Evolutionary conservation across 2,329 filamentous ascomycete genomes (phyloP).

Genomic region (Byssochlamys sp.): DNA sequence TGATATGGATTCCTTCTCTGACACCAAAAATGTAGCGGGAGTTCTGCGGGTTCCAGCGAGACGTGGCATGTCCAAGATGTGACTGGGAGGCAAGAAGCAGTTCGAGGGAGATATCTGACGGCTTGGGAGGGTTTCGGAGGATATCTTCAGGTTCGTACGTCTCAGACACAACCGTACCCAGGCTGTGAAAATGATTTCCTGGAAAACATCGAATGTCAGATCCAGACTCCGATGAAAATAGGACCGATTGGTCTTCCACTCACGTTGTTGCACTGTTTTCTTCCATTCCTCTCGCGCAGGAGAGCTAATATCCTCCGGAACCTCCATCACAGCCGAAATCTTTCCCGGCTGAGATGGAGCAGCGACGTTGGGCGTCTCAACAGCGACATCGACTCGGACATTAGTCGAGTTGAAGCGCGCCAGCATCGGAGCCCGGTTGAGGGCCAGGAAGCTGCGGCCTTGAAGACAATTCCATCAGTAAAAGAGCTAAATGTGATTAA

Average conservation of each 20-base stretch:
- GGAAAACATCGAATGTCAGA: not conserved
- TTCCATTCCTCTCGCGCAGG: conserved; percentile 8
- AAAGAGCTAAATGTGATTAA: conserved; percentile 3
- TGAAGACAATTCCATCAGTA: conserved; percentile 7
- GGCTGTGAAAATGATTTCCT: conserved; percentile 23
- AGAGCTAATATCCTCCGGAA: conserved; percentile 2
- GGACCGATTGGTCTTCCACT: conserved; percentile 5
- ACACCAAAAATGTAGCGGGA: conserved; percentile 89
- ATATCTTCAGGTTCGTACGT: conserved; percentile 25
- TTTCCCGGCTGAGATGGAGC: conserved; percentile 6
- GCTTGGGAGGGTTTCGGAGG: conserved; percentile 60
- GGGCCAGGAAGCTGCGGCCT: conserved; percentile 30
- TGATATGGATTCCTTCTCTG: conserved; percentile 80
- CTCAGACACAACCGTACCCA: conserved; percentile 20
- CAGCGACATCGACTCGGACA: conserved; percentile 16
- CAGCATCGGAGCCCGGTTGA: conserved; percentile 22
- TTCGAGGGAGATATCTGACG: conserved; percentile 78
- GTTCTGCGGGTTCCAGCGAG: conserved; percentile 90
- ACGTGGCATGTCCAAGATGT: conserved; percentile 82
- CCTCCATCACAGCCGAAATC: conserved; percentile 4
- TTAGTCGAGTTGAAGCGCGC: conserved; percentile 27
- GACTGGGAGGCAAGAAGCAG: conserved; percentile 77
- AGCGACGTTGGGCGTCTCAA: conserved; percentile 11
- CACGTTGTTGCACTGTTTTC: conserved; percentile 15
- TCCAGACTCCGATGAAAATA: not conserved